Evolutionary conservation across 2,329 filamentous ascomycete species (phyloP).

Genomic region (Apiospora phragmitis): DNA sequence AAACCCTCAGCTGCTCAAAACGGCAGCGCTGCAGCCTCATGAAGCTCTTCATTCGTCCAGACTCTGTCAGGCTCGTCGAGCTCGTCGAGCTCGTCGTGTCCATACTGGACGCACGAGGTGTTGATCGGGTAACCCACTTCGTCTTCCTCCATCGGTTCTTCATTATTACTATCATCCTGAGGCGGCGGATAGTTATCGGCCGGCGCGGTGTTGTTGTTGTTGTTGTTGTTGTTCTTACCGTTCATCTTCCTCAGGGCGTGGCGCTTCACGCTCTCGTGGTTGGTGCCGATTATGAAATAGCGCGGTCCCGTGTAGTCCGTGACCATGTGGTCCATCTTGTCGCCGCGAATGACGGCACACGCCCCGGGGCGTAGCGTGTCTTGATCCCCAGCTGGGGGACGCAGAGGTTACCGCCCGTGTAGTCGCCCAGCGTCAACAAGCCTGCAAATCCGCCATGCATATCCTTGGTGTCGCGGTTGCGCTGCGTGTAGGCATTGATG

Average conservation of each 20-base stretch:
- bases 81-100: too few species aligned
- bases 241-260: not conserved
- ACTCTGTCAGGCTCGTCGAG: too few species aligned
- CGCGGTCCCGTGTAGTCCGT: constrained; percentile 13
- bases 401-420: constrained; percentile 13
- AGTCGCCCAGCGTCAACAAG: constrained; percentile 13
- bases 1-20: too few species aligned
- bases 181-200: too few species aligned
- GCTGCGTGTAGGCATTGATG: constrained; percentile 3
- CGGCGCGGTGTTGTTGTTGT: too few species aligned
- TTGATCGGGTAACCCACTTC: too few species aligned
- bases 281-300: constrained; percentile 18
- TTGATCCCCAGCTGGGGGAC: constrained; percentile 17
- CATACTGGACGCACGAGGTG: too few species aligned
- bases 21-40: too few species aligned
- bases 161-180: too few species aligned
- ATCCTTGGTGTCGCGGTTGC: constrained; percentile 14
- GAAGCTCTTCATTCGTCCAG: too few species aligned
- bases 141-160: too few species aligned
- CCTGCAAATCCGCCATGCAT: constrained; percentile 12
- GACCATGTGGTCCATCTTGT: constrained; percentile 16
- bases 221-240: too few species aligned
- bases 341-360: constrained; percentile 16
- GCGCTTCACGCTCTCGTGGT: constrained; percentile 15
- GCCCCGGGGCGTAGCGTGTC: constrained; percentile 16